phyloP scores from a whole-genome alignment of 106 monocot genomes.

The Agapanthus africanus region DNA sequence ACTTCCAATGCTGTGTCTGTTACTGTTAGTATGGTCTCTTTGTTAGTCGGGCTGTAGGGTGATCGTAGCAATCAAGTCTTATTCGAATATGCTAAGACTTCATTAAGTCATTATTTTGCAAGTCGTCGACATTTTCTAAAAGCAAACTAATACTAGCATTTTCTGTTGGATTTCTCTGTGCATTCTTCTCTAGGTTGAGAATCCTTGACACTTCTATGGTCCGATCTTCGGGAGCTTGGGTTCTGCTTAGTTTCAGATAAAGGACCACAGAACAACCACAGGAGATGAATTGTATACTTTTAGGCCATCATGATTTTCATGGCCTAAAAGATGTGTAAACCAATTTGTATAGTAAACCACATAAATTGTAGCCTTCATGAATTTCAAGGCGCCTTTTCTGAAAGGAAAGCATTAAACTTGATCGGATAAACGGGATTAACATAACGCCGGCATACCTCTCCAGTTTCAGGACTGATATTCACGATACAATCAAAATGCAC shows the following conservation, averaged over 20 bases:
- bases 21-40: slow-evolving; percentile 47
- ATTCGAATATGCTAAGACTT: slow-evolving; percentile 61
- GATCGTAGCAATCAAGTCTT: slow-evolving; percentile 57
- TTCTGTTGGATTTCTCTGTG: slow-evolving; percentile 9
- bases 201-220: slow-evolving; percentile 16
- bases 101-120: slow-evolving; percentile 34
- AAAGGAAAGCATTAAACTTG: not conserved
- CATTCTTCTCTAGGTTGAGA: slow-evolving; percentile 10
- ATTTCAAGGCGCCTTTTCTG: not conserved
- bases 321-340: too few species aligned
- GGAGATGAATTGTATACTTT: slow-evolving; percentile 25
- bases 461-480: slow-evolving; percentile 75
- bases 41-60: slow-evolving; percentile 34
- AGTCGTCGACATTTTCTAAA: slow-evolving; percentile 27
- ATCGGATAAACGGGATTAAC: not conserved
- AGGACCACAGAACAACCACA: slow-evolving; percentile 65
- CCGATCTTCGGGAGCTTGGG: not conserved
- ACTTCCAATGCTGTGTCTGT: slow-evolving; percentile 50
- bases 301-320: too few species aligned
- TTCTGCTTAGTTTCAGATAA: slow-evolving; percentile 45
- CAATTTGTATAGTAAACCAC: not conserved
- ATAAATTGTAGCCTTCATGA: not conserved
- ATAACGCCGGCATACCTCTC: slow-evolving; percentile 48
- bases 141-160: slow-evolving; percentile 33
- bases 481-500: slow-evolving; percentile 51